Evolutionary conservation across 176 grass and related monocot species (phyloP).

Genomic region (Pharus latifolius): DNA sequence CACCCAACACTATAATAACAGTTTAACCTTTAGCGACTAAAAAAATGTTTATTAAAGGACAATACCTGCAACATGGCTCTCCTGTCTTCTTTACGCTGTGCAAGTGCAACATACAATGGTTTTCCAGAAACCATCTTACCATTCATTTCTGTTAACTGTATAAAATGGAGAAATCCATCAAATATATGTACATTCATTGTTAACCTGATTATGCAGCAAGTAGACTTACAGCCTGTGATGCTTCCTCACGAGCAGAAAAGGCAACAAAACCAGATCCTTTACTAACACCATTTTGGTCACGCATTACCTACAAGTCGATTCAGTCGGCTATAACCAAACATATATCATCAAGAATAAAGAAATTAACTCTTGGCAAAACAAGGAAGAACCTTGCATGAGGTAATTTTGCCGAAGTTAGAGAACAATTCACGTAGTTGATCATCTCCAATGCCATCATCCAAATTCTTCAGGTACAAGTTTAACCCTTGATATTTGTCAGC

Average conservation of each 20-base stretch:
- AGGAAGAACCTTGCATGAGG: conserved; percentile 56
- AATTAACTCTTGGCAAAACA: neutral
- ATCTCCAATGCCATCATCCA: conserved; percentile 53
- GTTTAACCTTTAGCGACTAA: no score
- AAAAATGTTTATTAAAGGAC: neutral
- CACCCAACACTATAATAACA: no score
- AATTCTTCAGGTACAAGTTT: conserved; percentile 65
- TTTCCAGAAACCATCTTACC: conserved; percentile 60
- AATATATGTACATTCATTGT: neutral
- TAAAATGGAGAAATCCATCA: neutral
- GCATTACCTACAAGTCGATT: conserved; percentile 34
- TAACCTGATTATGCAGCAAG: neutral
- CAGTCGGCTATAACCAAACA: neutral
- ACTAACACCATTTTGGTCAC: conserved; percentile 58
- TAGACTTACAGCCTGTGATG: conserved; percentile 43
- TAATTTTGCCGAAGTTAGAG: conserved; percentile 41
- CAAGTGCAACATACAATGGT: conserved; percentile 67
- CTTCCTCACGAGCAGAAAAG: conserved; percentile 50
- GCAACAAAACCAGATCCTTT: conserved; percentile 79
- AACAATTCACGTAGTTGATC: conserved; percentile 53
- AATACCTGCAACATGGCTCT: conserved; percentile 59
- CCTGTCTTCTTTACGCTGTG: conserved; percentile 68
- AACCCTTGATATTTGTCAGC: conserved; percentile 46
- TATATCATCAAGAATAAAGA: neutral
- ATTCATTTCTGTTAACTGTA: conserved; percentile 48